Percentiles rank a stretch among this genome's conserved stretches.
These are phyloP conservation scores for Diaporthe caulivora DNA, from an alignment of 2,329 filamentous ascomycete genomes.

Conservation along the genomic window DNA sequence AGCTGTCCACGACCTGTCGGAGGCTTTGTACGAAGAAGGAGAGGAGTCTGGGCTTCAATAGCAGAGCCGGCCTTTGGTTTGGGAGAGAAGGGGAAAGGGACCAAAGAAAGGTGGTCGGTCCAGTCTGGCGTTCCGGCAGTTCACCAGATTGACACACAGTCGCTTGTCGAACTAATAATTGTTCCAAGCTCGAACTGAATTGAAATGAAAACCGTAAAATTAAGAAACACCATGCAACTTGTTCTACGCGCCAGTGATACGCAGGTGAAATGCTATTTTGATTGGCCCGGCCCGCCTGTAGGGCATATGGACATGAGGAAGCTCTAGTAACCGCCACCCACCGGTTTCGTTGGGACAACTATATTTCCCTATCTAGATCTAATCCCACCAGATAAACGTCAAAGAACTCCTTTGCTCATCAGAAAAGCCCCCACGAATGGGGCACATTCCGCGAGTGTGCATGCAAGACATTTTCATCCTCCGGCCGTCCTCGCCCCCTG, in stretches of 20 bases:
- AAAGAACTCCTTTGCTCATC: neutral
- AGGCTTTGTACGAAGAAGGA: neutral
- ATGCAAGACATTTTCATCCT: constrained; percentile 8
- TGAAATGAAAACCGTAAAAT: constrained; percentile 12
- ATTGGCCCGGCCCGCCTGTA: neutral
- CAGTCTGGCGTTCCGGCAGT: constrained; percentile 12
- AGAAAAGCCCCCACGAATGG: neutral
- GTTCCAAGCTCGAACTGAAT: constrained; percentile 24
- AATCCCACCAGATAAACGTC: constrained; percentile 8
- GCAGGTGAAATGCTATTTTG: neutral
- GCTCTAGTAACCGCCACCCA: neutral
- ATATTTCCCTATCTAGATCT: neutral
- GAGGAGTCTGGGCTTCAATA: constrained; percentile 6
- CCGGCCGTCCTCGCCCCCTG: neutral
- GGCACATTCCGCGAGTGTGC: neutral
- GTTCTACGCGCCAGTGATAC: neutral
- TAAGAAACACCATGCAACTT: neutral
- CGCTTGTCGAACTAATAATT: constrained; percentile 19
- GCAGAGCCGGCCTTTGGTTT: neutral
- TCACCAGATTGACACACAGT: constrained; percentile 19
- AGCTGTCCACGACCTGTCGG: neutral
- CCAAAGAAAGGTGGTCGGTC: constrained; percentile 8
- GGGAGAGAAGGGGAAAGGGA: neutral
- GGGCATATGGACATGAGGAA: neutral
- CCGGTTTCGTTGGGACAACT: neutral